A percentile compares a stretch with the other conserved stretches of the same genome.
Conservation (phyloP, 176 grass and related monocot genomes). For the Eragrostis nindensis region DNA sequence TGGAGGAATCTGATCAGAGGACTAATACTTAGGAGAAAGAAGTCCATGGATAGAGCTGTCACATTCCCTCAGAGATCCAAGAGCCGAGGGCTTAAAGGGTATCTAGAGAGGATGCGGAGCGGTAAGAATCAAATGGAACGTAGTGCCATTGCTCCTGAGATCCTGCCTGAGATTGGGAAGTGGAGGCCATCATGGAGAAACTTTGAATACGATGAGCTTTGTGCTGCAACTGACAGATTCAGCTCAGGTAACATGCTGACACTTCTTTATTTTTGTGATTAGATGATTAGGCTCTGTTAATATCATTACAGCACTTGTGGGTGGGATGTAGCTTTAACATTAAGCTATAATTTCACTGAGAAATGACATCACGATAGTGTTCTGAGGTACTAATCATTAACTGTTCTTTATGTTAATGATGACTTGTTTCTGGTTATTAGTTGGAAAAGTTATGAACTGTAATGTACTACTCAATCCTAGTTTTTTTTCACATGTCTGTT, state of each 20-base stretch:
- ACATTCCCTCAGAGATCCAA: slow-evolving; percentile 71
- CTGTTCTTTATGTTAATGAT: slow-evolving; percentile 39
- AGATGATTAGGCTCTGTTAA: slow-evolving; percentile 37
- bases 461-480: not conserved
- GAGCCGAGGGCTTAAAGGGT: slow-evolving; percentile 54
- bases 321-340: slow-evolving; percentile 39
- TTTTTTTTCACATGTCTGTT: not conserved
- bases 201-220: slow-evolving; percentile 83
- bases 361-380: slow-evolving; percentile 4
- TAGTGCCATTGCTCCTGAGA: slow-evolving; percentile 52
- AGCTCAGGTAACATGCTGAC: slow-evolving; percentile 67
- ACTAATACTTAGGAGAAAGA: slow-evolving; percentile 74
- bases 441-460: slow-evolving; percentile 18
- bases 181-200: slow-evolving; percentile 93
- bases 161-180: slow-evolving; percentile 66
- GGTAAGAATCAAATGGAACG: slow-evolving; percentile 61
- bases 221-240: slow-evolving; percentile 76
- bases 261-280: slow-evolving; percentile 24
- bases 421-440: slow-evolving; percentile 26
- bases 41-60: slow-evolving; percentile 61
- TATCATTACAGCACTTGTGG: slow-evolving; percentile 44
- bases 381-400: slow-evolving; percentile 51
- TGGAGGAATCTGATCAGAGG: slow-evolving; percentile 79
- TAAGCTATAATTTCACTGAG: slow-evolving; percentile 33
- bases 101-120: slow-evolving; percentile 62